A percentile compares a stretch with the other conserved stretches of the same genome.
Conservation (phyloP, 352 stramenopile species). For the Pythium coloratum region DNA sequence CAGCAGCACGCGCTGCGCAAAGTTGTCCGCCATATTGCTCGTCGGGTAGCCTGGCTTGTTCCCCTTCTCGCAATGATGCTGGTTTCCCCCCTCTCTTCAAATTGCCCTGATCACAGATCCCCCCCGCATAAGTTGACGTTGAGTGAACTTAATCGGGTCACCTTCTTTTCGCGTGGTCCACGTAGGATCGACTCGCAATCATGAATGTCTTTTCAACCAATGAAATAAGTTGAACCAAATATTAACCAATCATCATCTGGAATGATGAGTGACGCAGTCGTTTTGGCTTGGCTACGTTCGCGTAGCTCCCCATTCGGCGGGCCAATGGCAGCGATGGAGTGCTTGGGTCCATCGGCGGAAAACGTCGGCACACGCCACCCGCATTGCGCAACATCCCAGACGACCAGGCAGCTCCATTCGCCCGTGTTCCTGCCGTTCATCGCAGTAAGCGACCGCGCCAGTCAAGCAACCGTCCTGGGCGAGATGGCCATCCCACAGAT, state of each 20-base stretch:
- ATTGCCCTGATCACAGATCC: not conserved
- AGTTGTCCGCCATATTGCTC: conserved; percentile 24
- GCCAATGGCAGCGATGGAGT: conserved; percentile 11
- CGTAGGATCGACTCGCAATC: not conserved
- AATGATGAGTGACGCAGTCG: not conserved
- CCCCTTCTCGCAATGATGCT: not conserved
- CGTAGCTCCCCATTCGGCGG: not conserved
- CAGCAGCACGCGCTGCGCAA: conserved; percentile 34
- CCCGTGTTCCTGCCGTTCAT: not conserved
- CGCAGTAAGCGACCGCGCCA: not conserved
- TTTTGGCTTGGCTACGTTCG: conserved; percentile 1
- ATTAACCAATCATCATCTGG: not conserved
- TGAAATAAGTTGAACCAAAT: not conserved
- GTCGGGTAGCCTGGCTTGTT: not conserved
- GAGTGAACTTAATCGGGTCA: not conserved
- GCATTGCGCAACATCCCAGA: conserved; percentile 14
- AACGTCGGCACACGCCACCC: not conserved
- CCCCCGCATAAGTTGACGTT: conserved; percentile 4
- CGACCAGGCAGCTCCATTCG: not conserved
- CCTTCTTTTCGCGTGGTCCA: not conserved
- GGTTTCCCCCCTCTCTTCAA: not conserved
- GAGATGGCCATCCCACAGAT: conserved; percentile 15
- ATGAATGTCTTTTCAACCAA: not conserved
- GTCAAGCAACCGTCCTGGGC: not conserved
- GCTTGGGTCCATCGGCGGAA: conserved; percentile 16